phyloP scores from a whole-genome alignment of 306 rosid genomes.

The Arachis stenosperma region DNA sequence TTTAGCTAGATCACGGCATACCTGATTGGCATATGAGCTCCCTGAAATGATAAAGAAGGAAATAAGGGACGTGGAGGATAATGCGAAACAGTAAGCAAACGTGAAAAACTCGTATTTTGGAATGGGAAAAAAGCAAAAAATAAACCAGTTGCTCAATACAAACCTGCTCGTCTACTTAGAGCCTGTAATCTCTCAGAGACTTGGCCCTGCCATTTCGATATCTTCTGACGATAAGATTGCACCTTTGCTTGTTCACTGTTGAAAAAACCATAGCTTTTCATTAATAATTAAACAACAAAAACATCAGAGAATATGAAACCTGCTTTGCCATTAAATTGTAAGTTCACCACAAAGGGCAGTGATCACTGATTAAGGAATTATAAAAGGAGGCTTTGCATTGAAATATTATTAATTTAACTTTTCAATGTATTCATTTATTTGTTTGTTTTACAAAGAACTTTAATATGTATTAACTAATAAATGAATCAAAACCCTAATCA shows the following conservation, averaged over 20 bases:
- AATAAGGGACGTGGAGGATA: constrained; percentile 12
- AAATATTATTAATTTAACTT: too few species aligned
- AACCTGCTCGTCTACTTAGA: constrained; percentile 80
- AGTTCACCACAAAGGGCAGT: too few species aligned
- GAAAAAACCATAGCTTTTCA: constrained; percentile 38
- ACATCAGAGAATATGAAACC: not conserved
- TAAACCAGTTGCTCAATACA: not conserved
- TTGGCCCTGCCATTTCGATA: constrained; percentile 92
- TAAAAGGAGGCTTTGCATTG: too few species aligned
- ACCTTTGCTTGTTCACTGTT: constrained; percentile 89
- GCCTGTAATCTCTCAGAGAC: constrained; percentile 83
- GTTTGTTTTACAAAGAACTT: too few species aligned
- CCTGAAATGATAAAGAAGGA: constrained; percentile 58
- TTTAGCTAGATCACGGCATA: constrained; percentile 50
- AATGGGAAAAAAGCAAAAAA: not conserved
- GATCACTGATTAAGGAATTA: too few species aligned
- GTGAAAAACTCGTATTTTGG: not conserved
- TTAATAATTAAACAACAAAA: constrained; percentile 24
- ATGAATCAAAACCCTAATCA: too few species aligned
- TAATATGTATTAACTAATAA: too few species aligned
- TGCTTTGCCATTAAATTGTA: constrained; percentile 5
- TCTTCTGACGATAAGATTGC: constrained; percentile 75
- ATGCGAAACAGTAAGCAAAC: constrained; percentile 34
- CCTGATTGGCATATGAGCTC: constrained; percentile 64
- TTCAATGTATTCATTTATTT: too few species aligned